Evolutionary conservation across 2,329 filamentous ascomycete genomes (phyloP), one percentile per base, ranked within the genome.

Genomic region (Alternaria tenuissima): DNA sequence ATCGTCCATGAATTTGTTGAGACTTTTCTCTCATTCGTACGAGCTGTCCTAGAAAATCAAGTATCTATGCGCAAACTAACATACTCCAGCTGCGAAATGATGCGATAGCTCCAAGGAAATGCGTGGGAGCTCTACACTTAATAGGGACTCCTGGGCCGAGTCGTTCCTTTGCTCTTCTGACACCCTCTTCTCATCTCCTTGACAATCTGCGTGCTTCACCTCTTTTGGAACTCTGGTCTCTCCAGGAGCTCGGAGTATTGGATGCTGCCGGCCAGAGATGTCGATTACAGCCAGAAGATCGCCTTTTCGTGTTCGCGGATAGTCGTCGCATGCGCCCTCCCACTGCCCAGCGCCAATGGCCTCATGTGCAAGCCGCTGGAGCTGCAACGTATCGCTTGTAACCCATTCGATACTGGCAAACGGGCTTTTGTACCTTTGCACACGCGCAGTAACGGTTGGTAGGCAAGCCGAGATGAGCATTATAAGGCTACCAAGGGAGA

Each of bases 341-440:
- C 62, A 63, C 4, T 56, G 41, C 9, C 52, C 64, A 14, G 59
- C 55, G 7, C 64, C 64, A 4, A 61, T 44, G 3, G 61, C 64
- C n/a, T 72, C 69, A 20, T 71, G 65, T 12, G 68, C 67, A 20
- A 70, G 62, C 12, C 69, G 57, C 47, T 72, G 67, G 4, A 71
- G 65, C 42, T 72, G 69, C 30, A 71, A 30, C 3, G 59, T 65
- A 22, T 49, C 55, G 11, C 54, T 68, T 44, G 56, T 57, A 9
- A 49, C 44, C 65, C 65, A 68, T 28, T 68, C 65, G 1, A 66
- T 20, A 14, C 52, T 58, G 18, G 57, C 18, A 43, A 51, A 52
- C 56, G 59, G 44, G 30, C n/a, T 39, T 12, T 16, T 34, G 34
- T 57, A 20, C 46, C 55, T 24, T 38, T 53, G 38, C 41, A 52